These are phyloP conservation scores for Pestalotiopsis fici DNA, from an alignment of 2,329 filamentous ascomycete genomes.

Conservation along the genomic window DNA sequence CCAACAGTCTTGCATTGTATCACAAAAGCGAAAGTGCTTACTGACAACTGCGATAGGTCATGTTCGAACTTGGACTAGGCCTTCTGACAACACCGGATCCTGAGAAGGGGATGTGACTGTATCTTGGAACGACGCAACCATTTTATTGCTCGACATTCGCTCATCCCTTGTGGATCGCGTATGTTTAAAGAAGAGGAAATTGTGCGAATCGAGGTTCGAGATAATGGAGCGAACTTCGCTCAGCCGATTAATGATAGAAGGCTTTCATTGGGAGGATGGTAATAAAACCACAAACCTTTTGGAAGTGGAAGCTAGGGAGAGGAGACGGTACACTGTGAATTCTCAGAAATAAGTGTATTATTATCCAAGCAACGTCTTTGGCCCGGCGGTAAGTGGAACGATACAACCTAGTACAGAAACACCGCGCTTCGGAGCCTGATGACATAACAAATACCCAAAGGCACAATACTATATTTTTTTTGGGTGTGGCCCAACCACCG, in stretches of 20 bases:
- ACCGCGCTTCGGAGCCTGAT: neutral
- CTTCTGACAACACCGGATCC: constrained; percentile 30
- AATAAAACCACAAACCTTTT: neutral
- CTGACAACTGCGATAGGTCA: constrained; percentile 54
- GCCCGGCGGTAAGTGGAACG: neutral
- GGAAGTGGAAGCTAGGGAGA: neutral
- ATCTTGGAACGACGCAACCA: neutral
- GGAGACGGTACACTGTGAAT: neutral
- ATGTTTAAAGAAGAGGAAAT: neutral
- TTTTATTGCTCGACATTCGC: neutral
- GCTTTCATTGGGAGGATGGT: neutral
- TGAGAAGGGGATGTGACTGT: neutral
- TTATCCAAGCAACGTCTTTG: neutral
- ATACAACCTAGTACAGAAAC: neutral
- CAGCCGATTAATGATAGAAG: neutral
- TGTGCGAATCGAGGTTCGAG: neutral
- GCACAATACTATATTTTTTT: neutral
- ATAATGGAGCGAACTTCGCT: neutral
- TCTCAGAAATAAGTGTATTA: neutral
- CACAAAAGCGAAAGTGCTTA: neutral
- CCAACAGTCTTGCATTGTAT: too few species aligned
- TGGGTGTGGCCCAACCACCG: neutral
- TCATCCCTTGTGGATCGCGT: neutral
- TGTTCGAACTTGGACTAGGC: constrained; percentile 74
- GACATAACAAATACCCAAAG: neutral